Evolutionary conservation across 2,329 filamentous ascomycete species (phyloP).

Genomic region (Alternaria consortialis): DNA sequence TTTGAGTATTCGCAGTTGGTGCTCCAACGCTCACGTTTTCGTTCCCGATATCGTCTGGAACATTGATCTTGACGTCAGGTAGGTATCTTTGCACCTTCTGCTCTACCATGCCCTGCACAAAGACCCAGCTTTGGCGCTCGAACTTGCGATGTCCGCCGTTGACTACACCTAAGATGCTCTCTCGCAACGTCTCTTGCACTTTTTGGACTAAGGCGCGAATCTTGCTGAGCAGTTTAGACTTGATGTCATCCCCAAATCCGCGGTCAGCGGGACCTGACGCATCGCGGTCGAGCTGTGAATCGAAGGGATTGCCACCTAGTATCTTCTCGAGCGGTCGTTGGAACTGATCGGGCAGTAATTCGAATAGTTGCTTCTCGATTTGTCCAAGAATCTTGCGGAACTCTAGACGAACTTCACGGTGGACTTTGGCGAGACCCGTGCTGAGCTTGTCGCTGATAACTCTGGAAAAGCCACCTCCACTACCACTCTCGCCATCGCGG

Average conservation of each 20-base stretch:
- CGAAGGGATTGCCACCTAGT: constrained; percentile 42
- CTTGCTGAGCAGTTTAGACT: constrained; percentile 36
- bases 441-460: constrained; percentile 43
- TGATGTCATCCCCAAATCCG: constrained; percentile 42
- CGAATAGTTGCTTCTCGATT: constrained; percentile 43
- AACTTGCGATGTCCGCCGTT: constrained; percentile 44
- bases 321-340: constrained; percentile 42
- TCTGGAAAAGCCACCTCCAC: constrained; percentile 35
- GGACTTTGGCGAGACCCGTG: constrained; percentile 42
- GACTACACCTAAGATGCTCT: constrained; percentile 41
- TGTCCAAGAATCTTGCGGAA: constrained; percentile 41
- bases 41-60: constrained; percentile 44
- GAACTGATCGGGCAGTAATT: constrained; percentile 40
- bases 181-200: constrained; percentile 41
- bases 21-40: constrained; percentile 41
- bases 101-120: constrained; percentile 43
- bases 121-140: constrained; percentile 43
- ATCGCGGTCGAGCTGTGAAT: constrained; percentile 40
- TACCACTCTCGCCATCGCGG: constrained; percentile 22
- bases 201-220: constrained; percentile 39
- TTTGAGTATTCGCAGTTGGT: constrained; percentile 20
- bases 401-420: constrained; percentile 41
- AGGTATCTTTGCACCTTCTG: constrained; percentile 42
- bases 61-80: constrained; percentile 41
- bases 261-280: constrained; percentile 33